phyloP scores from a whole-genome alignment of 106 monocot genomes.

The Phalaenopsis aphrodite region DNA sequence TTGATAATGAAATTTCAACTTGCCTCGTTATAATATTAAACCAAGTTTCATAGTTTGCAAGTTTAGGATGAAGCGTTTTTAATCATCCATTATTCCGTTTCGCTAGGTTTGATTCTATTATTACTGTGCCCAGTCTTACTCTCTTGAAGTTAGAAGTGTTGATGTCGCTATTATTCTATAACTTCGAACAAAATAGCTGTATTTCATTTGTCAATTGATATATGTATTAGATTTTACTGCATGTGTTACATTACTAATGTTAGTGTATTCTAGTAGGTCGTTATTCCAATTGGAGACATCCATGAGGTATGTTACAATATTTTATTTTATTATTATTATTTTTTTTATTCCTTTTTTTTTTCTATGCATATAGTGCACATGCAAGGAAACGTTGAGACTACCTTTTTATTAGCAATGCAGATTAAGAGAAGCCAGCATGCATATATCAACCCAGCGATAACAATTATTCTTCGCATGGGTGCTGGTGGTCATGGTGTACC shows the following conservation, averaged over 20 bases:
- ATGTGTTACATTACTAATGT: neutral
- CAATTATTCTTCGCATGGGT: slow-evolving; percentile 88
- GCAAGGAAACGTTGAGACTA: slow-evolving; percentile 15
- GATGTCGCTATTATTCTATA: neutral
- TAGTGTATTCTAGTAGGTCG: slow-evolving; percentile 44
- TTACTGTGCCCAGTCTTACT: neutral
- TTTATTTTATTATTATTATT: slow-evolving; percentile 1
- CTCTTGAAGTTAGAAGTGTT: neutral
- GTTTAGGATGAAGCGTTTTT: neutral
- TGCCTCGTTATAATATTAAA: neutral
- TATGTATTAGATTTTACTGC: neutral
- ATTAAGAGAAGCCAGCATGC: slow-evolving; percentile 97
- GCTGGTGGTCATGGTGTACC: slow-evolving; percentile 98
- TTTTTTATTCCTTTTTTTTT: neutral
- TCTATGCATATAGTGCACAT: neutral
- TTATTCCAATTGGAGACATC: slow-evolving; percentile 89
- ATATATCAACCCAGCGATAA: slow-evolving; percentile 93
- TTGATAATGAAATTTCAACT: neutral
- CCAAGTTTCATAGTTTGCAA: neutral
- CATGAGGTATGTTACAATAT: slow-evolving; percentile 59
- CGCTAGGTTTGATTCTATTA: neutral
- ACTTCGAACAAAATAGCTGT: neutral
- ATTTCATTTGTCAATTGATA: neutral
- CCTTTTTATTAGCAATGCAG: slow-evolving; percentile 52
- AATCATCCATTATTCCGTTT: neutral